phyloP scores from a whole-genome alignment of 257 asterid species.

The Nicotiana tomentosiformis region DNA sequence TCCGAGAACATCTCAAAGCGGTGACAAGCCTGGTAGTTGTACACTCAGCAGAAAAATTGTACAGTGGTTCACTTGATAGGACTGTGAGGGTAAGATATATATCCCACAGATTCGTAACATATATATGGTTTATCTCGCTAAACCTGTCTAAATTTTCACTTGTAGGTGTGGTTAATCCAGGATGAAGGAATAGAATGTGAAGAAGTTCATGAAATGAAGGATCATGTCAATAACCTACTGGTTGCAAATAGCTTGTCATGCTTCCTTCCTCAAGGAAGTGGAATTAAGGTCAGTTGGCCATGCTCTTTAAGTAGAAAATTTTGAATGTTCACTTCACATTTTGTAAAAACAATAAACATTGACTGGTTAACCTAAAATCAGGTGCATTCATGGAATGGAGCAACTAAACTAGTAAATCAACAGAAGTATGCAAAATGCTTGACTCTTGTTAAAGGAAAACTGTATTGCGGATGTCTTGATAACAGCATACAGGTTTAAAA shows the following conservation, averaged over 20 bases:
- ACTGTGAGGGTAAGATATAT: conserved; percentile 51
- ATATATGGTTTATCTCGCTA: neutral
- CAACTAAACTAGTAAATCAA: conserved; percentile 52
- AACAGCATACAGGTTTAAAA: conserved; percentile 73
- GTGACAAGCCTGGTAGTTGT: conserved; percentile 59
- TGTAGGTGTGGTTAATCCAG: conserved; percentile 57
- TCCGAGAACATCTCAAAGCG: conserved; percentile 61
- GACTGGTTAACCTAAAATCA: conserved; percentile 13
- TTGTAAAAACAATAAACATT: neutral
- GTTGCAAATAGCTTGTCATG: conserved; percentile 60
- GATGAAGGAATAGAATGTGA: conserved; percentile 54
- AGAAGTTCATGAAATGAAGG: conserved; percentile 78
- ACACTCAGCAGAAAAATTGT: conserved; percentile 51
- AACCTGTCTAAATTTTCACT: neutral
- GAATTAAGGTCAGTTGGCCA: conserved; percentile 48
- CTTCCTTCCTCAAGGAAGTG: conserved; percentile 80
- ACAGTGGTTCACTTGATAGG: conserved; percentile 84
- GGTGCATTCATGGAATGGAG: conserved; percentile 73
- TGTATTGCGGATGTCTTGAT: conserved; percentile 80
- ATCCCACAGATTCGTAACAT: neutral
- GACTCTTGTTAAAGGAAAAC: conserved; percentile 57
- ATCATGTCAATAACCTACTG: conserved; percentile 50
- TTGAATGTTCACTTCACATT: neutral
- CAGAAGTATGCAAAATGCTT: conserved; percentile 52
- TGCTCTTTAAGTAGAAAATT: neutral